Conservation (phyloP, 2,329 filamentous ascomycete genomes). For the Ceratocystis harringtonii region DNA sequence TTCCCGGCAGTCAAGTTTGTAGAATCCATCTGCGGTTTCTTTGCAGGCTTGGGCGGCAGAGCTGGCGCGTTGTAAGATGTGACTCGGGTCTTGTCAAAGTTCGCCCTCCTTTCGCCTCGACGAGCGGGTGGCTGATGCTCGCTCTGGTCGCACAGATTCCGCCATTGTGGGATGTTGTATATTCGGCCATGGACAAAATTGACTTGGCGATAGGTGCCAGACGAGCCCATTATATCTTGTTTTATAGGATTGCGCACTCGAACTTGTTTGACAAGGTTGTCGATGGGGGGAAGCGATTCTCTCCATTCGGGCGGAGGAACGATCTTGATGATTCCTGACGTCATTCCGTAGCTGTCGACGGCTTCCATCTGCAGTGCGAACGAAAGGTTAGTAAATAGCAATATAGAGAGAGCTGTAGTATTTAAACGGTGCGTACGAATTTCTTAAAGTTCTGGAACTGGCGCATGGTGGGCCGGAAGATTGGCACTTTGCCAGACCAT, state of each 20-base stretch:
- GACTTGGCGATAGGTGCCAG: slow-evolving; percentile 89
- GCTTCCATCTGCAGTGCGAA: slow-evolving; percentile 46
- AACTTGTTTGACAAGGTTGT: slow-evolving; percentile 79
- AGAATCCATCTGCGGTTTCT: not conserved
- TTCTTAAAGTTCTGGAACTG: slow-evolving; percentile 89
- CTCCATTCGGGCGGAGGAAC: slow-evolving; percentile 91
- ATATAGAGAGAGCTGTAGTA: not conserved
- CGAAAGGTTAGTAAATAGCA: not conserved
- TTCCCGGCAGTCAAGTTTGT: slow-evolving; percentile 22
- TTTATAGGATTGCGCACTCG: slow-evolving; percentile 94
- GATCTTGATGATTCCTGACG: slow-evolving; percentile 90
- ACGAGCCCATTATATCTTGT: slow-evolving; percentile 92
- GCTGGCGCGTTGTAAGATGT: not conserved
- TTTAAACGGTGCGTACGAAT: slow-evolving; percentile 47
- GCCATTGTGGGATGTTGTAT: slow-evolving; percentile 96
- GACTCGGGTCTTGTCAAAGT: slow-evolving; percentile 32
- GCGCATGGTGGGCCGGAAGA: slow-evolving; percentile 90
- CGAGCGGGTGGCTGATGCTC: slow-evolving; percentile 90
- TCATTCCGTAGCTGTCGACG: slow-evolving; percentile 91
- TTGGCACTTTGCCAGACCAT: slow-evolving; percentile 80
- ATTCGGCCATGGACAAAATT: slow-evolving; percentile 93
- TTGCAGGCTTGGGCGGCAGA: not conserved
- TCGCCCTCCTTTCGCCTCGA: slow-evolving; percentile 63
- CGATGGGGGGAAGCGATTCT: slow-evolving; percentile 58
- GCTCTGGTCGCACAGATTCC: slow-evolving; percentile 79